Evolutionary conservation across 2,329 filamentous ascomycete genomes (phyloP).

Genomic region (Colletotrichum scovillei): DNA sequence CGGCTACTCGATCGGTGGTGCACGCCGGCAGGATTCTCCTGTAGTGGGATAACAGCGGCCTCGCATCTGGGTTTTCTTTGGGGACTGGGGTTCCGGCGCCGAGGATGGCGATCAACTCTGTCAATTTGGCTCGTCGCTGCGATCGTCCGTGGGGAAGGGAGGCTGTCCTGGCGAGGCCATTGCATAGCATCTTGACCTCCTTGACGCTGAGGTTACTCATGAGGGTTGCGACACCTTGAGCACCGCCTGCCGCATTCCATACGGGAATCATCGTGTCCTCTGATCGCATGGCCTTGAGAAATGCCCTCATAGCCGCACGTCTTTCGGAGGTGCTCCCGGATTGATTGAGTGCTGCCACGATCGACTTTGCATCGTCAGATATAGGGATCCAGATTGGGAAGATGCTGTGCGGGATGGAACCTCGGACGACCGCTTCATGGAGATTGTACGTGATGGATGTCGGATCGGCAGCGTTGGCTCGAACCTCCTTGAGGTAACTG

Average conservation of each 20-base stretch:
- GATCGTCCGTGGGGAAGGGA: background rate
- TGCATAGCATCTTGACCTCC: constrained; percentile 9
- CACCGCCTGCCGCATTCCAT: constrained; percentile 5
- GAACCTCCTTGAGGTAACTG: background rate
- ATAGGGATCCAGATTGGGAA: constrained; percentile 8
- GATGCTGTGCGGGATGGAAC: background rate
- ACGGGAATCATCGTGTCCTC: background rate
- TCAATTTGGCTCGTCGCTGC: background rate
- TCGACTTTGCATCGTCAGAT: background rate
- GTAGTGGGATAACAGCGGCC: constrained; percentile 3
- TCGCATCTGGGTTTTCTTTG: background rate
- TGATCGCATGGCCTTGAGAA: constrained; percentile 13
- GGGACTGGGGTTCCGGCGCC: background rate
- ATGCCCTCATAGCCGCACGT: background rate
- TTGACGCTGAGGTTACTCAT: constrained; percentile 15
- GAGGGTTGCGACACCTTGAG: background rate
- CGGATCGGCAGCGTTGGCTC: background rate
- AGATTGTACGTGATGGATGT: background rate
- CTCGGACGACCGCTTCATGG: background rate
- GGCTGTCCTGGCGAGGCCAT: constrained; percentile 5
- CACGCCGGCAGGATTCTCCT: constrained; percentile 10
- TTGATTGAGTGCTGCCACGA: background rate
- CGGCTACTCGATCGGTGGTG: background rate
- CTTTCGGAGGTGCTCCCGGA: background rate
- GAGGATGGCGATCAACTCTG: background rate